These are phyloP conservation scores for Seminavis robusta DNA, from an alignment of 108 stramenopile genomes.

Conservation along the genomic window DNA sequence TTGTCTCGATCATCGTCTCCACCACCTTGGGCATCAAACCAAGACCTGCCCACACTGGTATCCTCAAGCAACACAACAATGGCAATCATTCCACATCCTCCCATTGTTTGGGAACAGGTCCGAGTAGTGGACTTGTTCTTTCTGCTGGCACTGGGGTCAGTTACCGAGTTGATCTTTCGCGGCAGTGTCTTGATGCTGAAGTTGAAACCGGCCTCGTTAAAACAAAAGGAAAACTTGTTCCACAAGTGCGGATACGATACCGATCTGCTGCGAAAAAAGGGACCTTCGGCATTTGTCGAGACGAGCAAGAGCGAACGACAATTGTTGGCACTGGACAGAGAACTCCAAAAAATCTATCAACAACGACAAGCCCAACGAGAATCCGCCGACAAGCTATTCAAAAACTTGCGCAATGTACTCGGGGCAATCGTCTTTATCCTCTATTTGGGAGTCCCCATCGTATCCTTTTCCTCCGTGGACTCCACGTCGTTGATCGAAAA, in stretches of 20 bases:
- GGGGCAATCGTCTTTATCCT: slow-evolving; percentile 40
- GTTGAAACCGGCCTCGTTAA: slow-evolving; percentile 36
- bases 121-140: slow-evolving; percentile 54
- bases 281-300: slow-evolving; percentile 80
- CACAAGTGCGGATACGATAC: slow-evolving; percentile 45
- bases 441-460: slow-evolving; percentile 70
- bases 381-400: slow-evolving; percentile 28
- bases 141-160: slow-evolving; percentile 52
- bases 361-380: slow-evolving; percentile 30
- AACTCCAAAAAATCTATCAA: slow-evolving; percentile 28
- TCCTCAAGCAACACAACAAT: no score
- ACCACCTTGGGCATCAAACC: no score
- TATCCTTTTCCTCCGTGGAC: slow-evolving; percentile 7
- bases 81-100: slow-evolving; percentile 48
- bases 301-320: slow-evolving; percentile 77
- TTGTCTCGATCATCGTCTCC: no score
- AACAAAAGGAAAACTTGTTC: slow-evolving; percentile 38
- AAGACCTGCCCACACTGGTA: no score
- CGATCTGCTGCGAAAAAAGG: slow-evolving; percentile 49
- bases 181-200: slow-evolving; percentile 30
- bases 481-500: neutral
- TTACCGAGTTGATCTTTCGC: slow-evolving; percentile 46
- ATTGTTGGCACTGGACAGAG: slow-evolving; percentile 61
- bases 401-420: slow-evolving; percentile 28
- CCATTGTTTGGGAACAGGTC: slow-evolving; percentile 30